phyloP scores from a whole-genome alignment of 495 filamentous ascomycete species.

The Viridothelium virens region DNA sequence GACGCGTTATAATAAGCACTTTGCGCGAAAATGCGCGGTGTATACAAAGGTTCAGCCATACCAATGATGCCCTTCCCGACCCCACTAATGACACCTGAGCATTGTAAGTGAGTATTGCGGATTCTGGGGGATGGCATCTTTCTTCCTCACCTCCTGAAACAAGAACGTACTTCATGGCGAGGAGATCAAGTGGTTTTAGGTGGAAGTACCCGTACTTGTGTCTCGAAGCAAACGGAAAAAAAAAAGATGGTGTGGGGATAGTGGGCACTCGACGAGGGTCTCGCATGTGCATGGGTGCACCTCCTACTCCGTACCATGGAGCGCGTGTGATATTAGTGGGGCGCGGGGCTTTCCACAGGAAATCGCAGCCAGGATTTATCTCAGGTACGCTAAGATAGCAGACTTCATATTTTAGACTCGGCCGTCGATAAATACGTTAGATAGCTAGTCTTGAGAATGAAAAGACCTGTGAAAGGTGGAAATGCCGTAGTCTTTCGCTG shows the following conservation, averaged over 20 bases:
- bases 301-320: neutral
- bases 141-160: constrained; percentile 62
- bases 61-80: constrained; percentile 79
- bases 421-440: too few species aligned
- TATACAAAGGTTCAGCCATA: constrained; percentile 36
- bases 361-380: neutral
- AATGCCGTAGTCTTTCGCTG: neutral
- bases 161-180: constrained; percentile 74
- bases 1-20: constrained; percentile 29
- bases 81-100: constrained; percentile 63
- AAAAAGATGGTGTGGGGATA: constrained; percentile 12
- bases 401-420: too few species aligned
- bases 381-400: too few species aligned
- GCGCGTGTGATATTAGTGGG: neutral
- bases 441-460: too few species aligned
- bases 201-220: neutral
- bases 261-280: neutral
- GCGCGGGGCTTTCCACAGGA: neutral
- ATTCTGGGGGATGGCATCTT: constrained; percentile 10
- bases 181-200: constrained; percentile 7
- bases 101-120: neutral
- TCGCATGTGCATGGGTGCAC: too few species aligned
- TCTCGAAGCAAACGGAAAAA: too few species aligned
- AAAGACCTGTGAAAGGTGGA: too few species aligned
- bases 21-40: constrained; percentile 10